Evolutionary conservation across 148 eudicot genomes (phyloP).

Genomic region (Simmondsia chinensis): DNA sequence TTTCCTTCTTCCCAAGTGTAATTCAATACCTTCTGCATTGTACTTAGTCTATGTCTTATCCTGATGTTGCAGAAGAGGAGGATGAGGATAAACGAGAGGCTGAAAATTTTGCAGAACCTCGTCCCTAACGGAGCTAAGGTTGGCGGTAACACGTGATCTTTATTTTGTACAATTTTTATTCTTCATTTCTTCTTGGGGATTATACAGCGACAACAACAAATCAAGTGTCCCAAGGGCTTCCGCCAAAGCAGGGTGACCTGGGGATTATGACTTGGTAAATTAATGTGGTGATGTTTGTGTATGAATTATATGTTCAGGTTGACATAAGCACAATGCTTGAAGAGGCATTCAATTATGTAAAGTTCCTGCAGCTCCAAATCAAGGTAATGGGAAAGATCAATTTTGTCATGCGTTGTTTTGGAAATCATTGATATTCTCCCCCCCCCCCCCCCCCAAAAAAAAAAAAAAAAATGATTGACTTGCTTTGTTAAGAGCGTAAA

Average conservation of each 20-base stretch:
- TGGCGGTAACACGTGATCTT: not conserved
- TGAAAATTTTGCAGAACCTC: conserved; percentile 61
- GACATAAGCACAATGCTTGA: conserved; percentile 84
- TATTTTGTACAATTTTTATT: not conserved
- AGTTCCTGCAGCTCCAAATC: conserved; percentile 65
- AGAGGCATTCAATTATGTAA: conserved; percentile 72
- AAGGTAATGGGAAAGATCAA: conserved; percentile 19
- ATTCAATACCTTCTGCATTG: no score
- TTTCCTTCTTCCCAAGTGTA: no score
- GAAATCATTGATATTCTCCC: not conserved
- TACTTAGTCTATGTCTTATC: no score
- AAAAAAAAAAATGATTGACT: no score
- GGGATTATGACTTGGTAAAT: no score
- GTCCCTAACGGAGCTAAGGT: conserved; percentile 93
- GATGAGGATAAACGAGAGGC: conserved; percentile 65
- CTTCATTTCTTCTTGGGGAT: not conserved
- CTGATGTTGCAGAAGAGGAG: conserved; percentile 62
- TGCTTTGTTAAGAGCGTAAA: no score
- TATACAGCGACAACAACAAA: not conserved
- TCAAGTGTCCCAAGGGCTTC: not conserved
- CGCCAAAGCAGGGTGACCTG: no score
- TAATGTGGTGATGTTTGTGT: no score
- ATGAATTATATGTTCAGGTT: conserved; percentile 37
- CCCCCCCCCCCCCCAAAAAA: no score
- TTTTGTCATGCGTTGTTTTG: not conserved